Evolutionary conservation across 2,329 filamentous ascomycete species (phyloP), one percentile per base, ranked within the genome.

Genomic region (Camptophora hylomeconis): DNA sequence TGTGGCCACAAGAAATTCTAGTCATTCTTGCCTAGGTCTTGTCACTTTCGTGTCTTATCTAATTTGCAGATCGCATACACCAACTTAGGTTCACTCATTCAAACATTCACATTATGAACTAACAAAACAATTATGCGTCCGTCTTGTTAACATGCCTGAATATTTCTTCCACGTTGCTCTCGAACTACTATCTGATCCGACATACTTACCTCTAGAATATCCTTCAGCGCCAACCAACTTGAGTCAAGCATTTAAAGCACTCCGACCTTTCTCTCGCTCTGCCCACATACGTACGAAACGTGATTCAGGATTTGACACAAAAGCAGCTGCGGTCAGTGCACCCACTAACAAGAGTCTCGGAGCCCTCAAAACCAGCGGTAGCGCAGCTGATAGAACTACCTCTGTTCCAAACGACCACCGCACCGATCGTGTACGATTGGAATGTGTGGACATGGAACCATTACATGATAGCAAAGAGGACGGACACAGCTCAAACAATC

Each of bases 381-480:
- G n/a, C 20, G 16, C 19, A 23, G 60, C 28, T 43, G 54, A 17
- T 9, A 24, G 36, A 14, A 27, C 30, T 17, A 36, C 40, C 20
- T 43, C 41, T 4, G 32, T 31, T 24, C 22, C 30, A 20, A 28
- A 40, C 20, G 87, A 95, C 53, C 87, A 81, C 76, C 68, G 89
- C 30, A 83, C 92, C 51, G 80, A 78, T 24, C 64, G 63, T n/a
- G 67, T 95, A 29, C 70, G 67, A 30, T 72, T 94, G 22, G 75
- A 87, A 52, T 81, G 80, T 46, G 74, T 93, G 52, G 80, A 92
- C 52, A 75, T 86, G 65, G 25, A 31, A 18, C 14, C 19, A 14
- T 10, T 23, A 14, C 37, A 41, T 14, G 17, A 47, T 45, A 33
- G 19, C 44, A 45, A 34, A 40, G 35, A 31, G 44, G 46, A 45